Percentiles rank a stretch among this genome's conserved stretches.
Conservation (phyloP, 345 rosid genomes). For the Crucihimalaya himalaica region DNA sequence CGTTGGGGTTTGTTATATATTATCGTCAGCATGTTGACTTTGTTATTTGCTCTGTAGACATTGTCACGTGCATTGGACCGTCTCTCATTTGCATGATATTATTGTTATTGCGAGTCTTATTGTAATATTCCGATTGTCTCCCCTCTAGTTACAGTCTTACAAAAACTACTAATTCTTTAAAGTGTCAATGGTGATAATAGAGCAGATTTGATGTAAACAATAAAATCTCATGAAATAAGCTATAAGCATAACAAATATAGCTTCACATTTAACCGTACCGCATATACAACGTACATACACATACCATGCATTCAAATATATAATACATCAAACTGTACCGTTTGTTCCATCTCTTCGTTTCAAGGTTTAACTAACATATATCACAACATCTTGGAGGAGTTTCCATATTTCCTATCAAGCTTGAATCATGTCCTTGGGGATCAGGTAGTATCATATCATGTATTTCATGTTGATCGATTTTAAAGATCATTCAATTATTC, state of each 20-base stretch:
- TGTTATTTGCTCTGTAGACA: slow-evolving; percentile 5
- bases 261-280: too few relatives aligned
- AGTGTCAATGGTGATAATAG: background rate
- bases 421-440: background rate
- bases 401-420: background rate
- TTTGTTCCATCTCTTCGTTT: background rate
- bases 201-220: background rate
- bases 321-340: too few relatives aligned
- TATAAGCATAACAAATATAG: too few relatives aligned
- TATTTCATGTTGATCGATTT: background rate
- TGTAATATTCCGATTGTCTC: slow-evolving; percentile 31
- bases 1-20: slow-evolving; percentile 23
- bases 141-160: slow-evolving; percentile 11
- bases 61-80: slow-evolving; percentile 32
- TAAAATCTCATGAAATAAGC: background rate
- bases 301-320: too few relatives aligned
- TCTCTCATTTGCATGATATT: slow-evolving; percentile 23
- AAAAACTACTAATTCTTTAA: background rate
- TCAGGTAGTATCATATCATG: background rate
- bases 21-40: slow-evolving; percentile 34
- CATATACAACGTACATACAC: too few relatives aligned
- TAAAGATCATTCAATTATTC: background rate
- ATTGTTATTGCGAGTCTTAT: background rate
- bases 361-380: background rate
- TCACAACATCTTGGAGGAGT: background rate